Conservation (phyloP, 352 stramenopile genomes). For the Pythium phragmiticola region DNA sequence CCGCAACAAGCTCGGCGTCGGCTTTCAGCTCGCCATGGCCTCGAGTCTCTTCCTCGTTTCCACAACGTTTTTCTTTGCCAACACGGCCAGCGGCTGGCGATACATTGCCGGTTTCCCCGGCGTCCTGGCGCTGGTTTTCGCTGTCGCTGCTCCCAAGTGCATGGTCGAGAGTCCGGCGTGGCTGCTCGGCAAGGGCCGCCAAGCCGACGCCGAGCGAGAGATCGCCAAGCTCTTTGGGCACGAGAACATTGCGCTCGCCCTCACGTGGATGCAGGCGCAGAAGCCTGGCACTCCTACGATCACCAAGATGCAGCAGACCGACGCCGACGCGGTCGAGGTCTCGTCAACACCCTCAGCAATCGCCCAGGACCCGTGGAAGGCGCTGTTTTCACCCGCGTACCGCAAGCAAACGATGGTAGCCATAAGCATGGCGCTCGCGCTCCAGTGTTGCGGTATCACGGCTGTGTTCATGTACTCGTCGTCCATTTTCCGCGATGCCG, state of each 20-base stretch:
- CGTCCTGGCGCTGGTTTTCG: constrained; percentile 48
- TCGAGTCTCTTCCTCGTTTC: constrained; percentile 44
- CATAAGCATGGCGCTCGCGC: constrained; percentile 36
- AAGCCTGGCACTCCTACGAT: not conserved
- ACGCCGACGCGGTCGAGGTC: not conserved
- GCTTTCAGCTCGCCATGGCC: constrained; percentile 47
- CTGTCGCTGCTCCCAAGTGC: constrained; percentile 23
- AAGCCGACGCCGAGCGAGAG: constrained; percentile 26
- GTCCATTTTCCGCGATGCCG: constrained; percentile 52
- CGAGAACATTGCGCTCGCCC: constrained; percentile 25
- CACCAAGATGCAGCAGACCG: constrained; percentile 1
- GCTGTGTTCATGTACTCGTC: constrained; percentile 76
- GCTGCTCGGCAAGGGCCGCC: constrained; percentile 34
- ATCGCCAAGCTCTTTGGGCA: constrained; percentile 29
- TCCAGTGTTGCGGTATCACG: constrained; percentile 68
- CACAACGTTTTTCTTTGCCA: constrained; percentile 51
- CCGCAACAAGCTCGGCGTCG: constrained; percentile 34
- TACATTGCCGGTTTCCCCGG: constrained; percentile 53
- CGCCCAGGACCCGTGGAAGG: constrained; percentile 4
- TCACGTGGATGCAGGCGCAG: constrained; percentile 24
- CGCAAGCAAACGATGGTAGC: constrained; percentile 44
- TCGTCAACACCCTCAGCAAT: not conserved
- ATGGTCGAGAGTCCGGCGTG: constrained; percentile 33
- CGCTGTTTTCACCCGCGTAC: constrained; percentile 27
- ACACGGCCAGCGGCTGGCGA: constrained; percentile 48